Percentiles rank a stretch among this genome's conserved stretches.
Conservation (phyloP, 108 stramenopile species). For the Conticribra weissflogii region DNA sequence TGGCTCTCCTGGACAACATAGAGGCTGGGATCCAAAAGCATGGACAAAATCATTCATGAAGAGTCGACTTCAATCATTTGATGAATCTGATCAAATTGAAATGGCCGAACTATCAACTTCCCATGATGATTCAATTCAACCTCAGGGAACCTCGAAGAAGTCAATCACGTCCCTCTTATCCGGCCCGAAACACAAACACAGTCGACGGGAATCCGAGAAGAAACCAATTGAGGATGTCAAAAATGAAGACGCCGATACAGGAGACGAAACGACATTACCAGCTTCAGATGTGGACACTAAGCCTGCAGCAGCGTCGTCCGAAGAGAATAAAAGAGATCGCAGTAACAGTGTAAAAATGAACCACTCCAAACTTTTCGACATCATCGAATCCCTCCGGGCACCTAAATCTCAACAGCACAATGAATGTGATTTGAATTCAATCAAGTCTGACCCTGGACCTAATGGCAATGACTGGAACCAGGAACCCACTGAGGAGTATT, state of each 20-base stretch:
- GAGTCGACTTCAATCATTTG: conserved; percentile 7
- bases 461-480: not conserved
- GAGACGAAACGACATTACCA: too few relatives aligned
- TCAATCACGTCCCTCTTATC: not conserved
- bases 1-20: not conserved
- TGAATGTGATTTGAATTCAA: conserved; percentile 3
- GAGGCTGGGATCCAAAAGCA: not conserved
- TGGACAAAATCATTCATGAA: not conserved
- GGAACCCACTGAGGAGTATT: not conserved
- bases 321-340: not conserved
- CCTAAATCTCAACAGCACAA: not conserved
- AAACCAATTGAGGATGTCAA: too few relatives aligned
- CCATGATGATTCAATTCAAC: not conserved
- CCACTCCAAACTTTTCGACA: not conserved
- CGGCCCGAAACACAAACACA: too few relatives aligned
- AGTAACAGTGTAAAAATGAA: not conserved
- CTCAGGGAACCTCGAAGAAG: not conserved
- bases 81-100: conserved; percentile 7
- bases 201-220: too few relatives aligned
- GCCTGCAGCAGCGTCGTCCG: not conserved
- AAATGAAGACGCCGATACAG: too few relatives aligned
- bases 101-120: not conserved
- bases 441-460: conserved; percentile 13
- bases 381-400: not conserved
- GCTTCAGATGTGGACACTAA: too few relatives aligned